phyloP scores from a whole-genome alignment of 108 stramenopile genomes.

The Phaeodactylum tricornutum region DNA sequence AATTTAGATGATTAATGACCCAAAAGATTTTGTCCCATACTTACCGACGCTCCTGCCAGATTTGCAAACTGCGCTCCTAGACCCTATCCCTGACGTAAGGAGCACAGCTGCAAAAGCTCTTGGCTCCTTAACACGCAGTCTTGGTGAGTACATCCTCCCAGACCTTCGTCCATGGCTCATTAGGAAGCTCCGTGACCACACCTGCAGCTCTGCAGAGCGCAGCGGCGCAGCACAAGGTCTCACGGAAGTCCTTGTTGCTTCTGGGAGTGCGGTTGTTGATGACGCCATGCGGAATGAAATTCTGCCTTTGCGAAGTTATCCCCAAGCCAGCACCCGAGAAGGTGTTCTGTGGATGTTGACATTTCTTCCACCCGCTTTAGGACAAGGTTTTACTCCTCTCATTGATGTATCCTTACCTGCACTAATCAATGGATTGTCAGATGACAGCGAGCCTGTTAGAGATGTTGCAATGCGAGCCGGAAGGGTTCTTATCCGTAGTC shows the following conservation, averaged over 20 bases:
- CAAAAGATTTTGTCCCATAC: conserved; percentile 92
- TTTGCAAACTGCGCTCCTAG: conserved; percentile 79
- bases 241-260: conserved; percentile 82
- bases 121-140: conserved; percentile 84
- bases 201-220: conserved; percentile 83
- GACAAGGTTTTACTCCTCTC: conserved; percentile 73
- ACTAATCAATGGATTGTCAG: conserved; percentile 89
- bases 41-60: conserved; percentile 86
- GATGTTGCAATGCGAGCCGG: conserved; percentile 96
- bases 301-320: conserved; percentile 79
- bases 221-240: conserved; percentile 97
- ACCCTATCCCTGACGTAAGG: conserved; percentile 96
- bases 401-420: conserved; percentile 87
- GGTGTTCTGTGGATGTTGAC: conserved; percentile 98
- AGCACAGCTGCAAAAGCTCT: conserved; percentile 90
- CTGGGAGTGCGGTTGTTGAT: conserved; percentile 53
- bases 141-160: conserved; percentile 85
- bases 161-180: conserved; percentile 93
- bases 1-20: conserved; percentile 97
- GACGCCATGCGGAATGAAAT: conserved; percentile 82
- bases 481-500: conserved; percentile 86
- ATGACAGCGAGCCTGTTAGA: conserved; percentile 88
- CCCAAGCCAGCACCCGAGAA: conserved; percentile 85
- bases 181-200: conserved; percentile 67
- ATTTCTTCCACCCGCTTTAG: conserved; percentile 91